These are phyloP conservation scores for Artomyces pyxidatus DNA, from an alignment of 768 basidiomycete genomes.

Conservation along the genomic window DNA sequence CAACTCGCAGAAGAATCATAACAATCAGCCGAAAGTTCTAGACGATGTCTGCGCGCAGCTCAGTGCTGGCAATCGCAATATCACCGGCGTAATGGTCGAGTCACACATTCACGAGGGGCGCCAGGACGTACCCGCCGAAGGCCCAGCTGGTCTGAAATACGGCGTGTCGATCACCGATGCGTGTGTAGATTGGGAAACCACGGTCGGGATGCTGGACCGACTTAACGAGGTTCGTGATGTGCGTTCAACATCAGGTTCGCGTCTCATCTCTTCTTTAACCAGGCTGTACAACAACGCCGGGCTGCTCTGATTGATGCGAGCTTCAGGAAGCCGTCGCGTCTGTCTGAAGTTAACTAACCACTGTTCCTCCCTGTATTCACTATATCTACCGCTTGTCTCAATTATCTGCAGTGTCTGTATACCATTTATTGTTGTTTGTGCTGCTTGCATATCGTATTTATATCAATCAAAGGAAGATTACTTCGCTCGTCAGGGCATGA, in stretches of 20 bases:
- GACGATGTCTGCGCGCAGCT: conserved; percentile 71
- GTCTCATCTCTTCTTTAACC: background rate
- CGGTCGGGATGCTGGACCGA: conserved; percentile 63
- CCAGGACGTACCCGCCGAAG: conserved; percentile 75
- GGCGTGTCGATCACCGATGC: conserved; percentile 91
- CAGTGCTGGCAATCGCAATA: conserved; percentile 51
- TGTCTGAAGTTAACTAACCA: background rate
- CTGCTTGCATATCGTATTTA: no score
- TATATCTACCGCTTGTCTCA: no score
- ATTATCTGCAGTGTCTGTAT: no score
- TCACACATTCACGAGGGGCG: conserved; percentile 86
- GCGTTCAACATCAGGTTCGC: no score
- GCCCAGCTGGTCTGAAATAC: conserved; percentile 60
- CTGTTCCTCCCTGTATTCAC: no score
- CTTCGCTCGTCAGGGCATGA: no score
- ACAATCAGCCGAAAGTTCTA: conserved; percentile 81
- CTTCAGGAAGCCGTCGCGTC: background rate
- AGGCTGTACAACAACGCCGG: conserved; percentile 11
- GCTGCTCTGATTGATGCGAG: background rate
- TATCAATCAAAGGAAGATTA: no score
- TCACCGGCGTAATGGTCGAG: conserved; percentile 98
- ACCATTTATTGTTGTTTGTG: no score
- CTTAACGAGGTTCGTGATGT: conserved; percentile 43
- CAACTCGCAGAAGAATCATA: conserved; percentile 93
- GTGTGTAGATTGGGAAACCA: conserved; percentile 81